A percentile compares a stretch with the other conserved stretches of the same genome.
Conservation (phyloP, 2,329 filamentous ascomycete genomes). For the Akanthomyces lecanii region DNA sequence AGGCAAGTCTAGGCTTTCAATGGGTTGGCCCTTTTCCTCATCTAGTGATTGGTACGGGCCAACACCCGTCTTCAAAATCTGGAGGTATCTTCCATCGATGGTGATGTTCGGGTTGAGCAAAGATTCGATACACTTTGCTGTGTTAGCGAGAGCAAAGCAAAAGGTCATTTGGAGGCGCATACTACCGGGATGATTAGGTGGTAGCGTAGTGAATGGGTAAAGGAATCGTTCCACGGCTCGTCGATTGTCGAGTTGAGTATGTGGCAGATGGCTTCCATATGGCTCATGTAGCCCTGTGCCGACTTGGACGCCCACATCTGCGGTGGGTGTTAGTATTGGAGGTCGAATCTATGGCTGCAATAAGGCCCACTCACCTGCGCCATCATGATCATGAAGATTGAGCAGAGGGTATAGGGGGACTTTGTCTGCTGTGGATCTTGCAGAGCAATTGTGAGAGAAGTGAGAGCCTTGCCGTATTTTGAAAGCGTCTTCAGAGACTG, state of each 20-base stretch:
- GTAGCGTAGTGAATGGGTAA: conserved; percentile 28
- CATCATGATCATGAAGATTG: conserved; percentile 36
- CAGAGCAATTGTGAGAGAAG: conserved; percentile 25
- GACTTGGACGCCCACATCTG: conserved; percentile 31
- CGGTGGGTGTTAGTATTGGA: background rate
- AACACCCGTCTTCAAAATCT: background rate
- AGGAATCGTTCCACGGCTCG: conserved; percentile 25
- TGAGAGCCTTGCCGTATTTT: conserved; percentile 31
- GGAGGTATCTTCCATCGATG: conserved; percentile 9
- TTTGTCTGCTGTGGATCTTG: conserved; percentile 25
- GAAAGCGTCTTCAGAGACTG: conserved; percentile 23
- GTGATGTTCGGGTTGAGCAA: conserved; percentile 15
- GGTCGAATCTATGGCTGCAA: background rate
- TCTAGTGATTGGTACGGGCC: conserved; percentile 2
- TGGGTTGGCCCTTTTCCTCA: conserved; percentile 14
- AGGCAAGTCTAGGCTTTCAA: conserved; percentile 16
- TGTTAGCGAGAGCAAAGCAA: background rate
- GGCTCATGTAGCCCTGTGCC: conserved; percentile 24
- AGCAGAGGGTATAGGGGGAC: conserved; percentile 33
- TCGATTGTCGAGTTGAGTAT: conserved; percentile 27
- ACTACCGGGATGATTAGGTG: conserved; percentile 32
- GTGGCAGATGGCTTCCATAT: conserved; percentile 31
- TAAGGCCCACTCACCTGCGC: conserved; percentile 26
- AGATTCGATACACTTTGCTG: conserved; percentile 12
- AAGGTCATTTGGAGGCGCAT: conserved; percentile 12